phyloP scores from a whole-genome alignment of 371 early-diverging fungal genomes.

The Basidiobolus meristosporus region DNA sequence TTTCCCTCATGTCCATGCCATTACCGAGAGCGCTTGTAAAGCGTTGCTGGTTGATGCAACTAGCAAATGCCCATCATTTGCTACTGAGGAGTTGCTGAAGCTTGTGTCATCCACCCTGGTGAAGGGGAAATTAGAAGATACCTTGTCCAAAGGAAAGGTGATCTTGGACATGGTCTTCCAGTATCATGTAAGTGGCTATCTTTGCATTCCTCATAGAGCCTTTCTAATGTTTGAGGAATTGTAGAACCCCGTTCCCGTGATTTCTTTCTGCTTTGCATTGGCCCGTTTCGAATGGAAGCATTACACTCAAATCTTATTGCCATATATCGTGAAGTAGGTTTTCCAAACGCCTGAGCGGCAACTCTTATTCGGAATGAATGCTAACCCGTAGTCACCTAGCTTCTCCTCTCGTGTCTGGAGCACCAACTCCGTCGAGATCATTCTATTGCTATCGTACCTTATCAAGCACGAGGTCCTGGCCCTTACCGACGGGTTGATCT shows the following conservation, averaged over 20 bases:
- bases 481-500: neutral
- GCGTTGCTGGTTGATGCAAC: too few relatives aligned
- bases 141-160: neutral
- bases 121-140: too few relatives aligned
- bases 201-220: neutral
- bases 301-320: conserved; percentile 43
- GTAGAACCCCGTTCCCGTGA: conserved; percentile 23
- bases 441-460: too few relatives aligned
- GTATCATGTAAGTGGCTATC: neutral
- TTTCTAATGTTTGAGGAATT: neutral
- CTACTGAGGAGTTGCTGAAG: too few relatives aligned
- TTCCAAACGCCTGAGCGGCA: neutral
- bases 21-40: too few relatives aligned
- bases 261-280: conserved; percentile 42
- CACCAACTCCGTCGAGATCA: too few relatives aligned
- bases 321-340: conserved; percentile 30
- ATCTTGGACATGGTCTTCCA: neutral
- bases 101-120: too few relatives aligned
- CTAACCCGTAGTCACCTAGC: too few relatives aligned
- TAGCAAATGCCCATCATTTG: too few relatives aligned
- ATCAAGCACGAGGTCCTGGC: neutral
- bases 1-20: too few relatives aligned
- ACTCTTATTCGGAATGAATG: too few relatives aligned
- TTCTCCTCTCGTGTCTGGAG: too few relatives aligned
- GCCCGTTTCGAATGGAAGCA: conserved; percentile 40